Evolutionary conservation across 345 rosid species (phyloP).

Genomic region (Heritiera littoralis): DNA sequence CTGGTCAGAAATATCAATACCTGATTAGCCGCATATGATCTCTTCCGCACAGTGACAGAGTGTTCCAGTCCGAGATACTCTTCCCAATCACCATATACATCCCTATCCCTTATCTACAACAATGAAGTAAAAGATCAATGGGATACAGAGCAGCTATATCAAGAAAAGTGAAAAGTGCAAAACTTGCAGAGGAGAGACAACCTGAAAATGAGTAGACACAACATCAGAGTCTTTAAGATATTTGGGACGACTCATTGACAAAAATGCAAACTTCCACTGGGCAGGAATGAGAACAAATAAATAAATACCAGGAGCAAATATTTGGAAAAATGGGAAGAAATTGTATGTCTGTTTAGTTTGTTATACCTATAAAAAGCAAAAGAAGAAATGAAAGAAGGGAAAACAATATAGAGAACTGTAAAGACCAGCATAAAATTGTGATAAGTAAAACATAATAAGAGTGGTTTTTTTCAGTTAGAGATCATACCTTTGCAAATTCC

Average conservation of each 20-base stretch:
- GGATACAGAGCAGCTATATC: not conserved
- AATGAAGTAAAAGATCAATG: not conserved
- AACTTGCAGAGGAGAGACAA: slow-evolving; percentile 20
- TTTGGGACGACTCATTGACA: slow-evolving; percentile 71
- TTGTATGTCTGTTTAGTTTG: not conserved
- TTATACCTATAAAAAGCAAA: not conserved
- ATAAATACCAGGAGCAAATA: not conserved
- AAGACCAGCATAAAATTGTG: slow-evolving; percentile 10
- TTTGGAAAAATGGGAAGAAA: not conserved
- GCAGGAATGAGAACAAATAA: not conserved
- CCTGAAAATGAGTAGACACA: slow-evolving; percentile 67
- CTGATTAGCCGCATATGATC: slow-evolving; percentile 60
- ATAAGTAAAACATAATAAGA: not conserved
- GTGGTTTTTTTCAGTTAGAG: not conserved
- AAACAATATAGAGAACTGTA: not conserved
- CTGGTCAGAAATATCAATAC: slow-evolving; percentile 24
- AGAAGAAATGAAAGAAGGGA: not conserved
- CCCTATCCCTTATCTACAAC: slow-evolving; percentile 45
- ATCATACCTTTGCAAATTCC: slow-evolving; percentile 56
- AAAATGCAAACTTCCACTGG: slow-evolving; percentile 77
- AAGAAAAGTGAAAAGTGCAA: not conserved
- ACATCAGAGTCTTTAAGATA: slow-evolving; percentile 58
- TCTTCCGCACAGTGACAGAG: slow-evolving; percentile 49
- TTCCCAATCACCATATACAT: slow-evolving; percentile 73
- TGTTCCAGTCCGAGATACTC: slow-evolving; percentile 76